Conservation (phyloP, 2,329 filamentous ascomycete species). For the Diaporthe sp. region DNA sequence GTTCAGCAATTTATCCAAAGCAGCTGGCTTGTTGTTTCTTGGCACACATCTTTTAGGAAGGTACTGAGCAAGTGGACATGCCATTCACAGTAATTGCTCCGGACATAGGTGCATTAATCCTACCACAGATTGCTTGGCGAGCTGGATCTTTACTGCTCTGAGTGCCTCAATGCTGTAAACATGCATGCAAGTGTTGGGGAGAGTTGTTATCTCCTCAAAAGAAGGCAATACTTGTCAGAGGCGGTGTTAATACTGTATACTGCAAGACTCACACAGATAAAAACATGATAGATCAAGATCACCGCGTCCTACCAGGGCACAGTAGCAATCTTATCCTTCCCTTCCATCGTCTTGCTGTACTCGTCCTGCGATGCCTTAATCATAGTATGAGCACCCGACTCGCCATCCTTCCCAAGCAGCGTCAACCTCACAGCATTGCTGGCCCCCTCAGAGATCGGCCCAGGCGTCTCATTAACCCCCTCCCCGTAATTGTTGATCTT, state of each 20-base stretch:
- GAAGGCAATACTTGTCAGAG: background rate
- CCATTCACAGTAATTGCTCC: background rate
- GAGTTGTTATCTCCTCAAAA: background rate
- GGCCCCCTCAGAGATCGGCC: conserved; percentile 17
- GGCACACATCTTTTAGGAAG: conserved; percentile 6
- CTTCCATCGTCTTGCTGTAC: conserved; percentile 20
- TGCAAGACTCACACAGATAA: background rate
- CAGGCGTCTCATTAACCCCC: background rate
- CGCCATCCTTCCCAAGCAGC: conserved; percentile 27
- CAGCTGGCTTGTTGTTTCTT: background rate
- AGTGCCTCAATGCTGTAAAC: too few species aligned
- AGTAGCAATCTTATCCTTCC: background rate
- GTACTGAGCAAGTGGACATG: background rate
- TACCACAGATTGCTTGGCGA: background rate
- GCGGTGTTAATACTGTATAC: too few species aligned
- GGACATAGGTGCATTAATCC: background rate
- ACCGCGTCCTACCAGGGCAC: background rate
- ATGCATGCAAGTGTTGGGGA: too few species aligned
- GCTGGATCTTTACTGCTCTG: background rate
- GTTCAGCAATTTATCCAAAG: background rate
- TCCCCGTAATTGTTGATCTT: conserved; percentile 15
- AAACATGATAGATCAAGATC: accelerated
- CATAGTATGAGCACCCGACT: conserved; percentile 17
- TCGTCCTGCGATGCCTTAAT: background rate
- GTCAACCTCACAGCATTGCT: conserved; percentile 25